Base-by-base conservation (phyloP, 495 filamentous ascomycete species). In the Cercophora samala region DNA sequence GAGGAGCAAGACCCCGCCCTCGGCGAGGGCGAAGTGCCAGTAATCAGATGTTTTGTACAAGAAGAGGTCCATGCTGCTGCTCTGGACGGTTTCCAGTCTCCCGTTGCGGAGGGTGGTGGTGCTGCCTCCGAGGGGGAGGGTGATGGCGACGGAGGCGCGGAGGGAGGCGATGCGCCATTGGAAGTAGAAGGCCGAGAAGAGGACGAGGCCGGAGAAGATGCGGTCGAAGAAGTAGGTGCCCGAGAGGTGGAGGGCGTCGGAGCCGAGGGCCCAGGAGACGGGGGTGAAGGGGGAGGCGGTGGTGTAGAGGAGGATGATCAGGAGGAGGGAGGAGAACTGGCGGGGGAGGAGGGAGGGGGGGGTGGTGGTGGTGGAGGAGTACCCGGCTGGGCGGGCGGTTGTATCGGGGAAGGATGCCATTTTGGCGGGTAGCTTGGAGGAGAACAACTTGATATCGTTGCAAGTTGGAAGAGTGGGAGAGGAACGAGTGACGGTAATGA, bases 151-250 rank as follows among this genome's bases (percentile, higher is more conserved):
- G n/a, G 66, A 23, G 17, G 56, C 24, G 17, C 55, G 58, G 15
- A 71, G 64, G 9, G 64, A 69, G 18, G 69, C 69, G 64, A 71
- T 64, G 23, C 58, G 53, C 63, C 64, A 68, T 32, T 71, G 69
- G 63, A 71, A 71, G 60, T 69, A 71, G 55, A 65, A 68, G 42
- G 66, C 63, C 51, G 60, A 58, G 61, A 71, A 66, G 4, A 71
- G 64, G 0, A 69, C n/a, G 19, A 71, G 32, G 3, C 69, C 66
- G 26, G 66, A 63, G 25, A 69, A 32, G 3, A 71, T 37, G 2
- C 64, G 55, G 66, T 71, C 69, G 25, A 69, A 58, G 15, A 71
- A 25, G 24, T 37, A 70, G 3, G 54, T 65, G 13, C 68, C 68
- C 2, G 53, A 55, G 8, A 61, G 11, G 37, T 46, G 37, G 37